Base-by-base conservation (phyloP, 352 stramenopile species). In the Globisporangium iwayamae region DNA sequence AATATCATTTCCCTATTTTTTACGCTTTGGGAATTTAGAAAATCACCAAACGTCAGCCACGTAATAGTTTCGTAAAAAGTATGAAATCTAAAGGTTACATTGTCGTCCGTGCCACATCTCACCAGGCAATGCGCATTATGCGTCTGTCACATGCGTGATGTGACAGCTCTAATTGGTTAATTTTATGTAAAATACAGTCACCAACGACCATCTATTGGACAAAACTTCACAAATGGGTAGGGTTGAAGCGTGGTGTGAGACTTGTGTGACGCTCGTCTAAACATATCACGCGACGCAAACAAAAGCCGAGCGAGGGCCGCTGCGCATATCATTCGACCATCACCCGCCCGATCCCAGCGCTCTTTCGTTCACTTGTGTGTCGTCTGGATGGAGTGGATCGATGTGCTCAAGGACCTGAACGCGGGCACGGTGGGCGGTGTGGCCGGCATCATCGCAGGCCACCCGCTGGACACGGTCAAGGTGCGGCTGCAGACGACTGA, bases 391-490 rank as follows among this genome's bases (percentile, higher is more conserved):
- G 80, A 91, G 67, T 94, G 85, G 85, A 69, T 91, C 58, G 85
- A 92, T 63, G 78, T 94, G 20, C 72, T 74, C 66, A 94, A 91
- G 71, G 85, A 94, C 73, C 73, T 94, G 62, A 91, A 91, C 68
- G 83, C 85, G 39, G 85, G 85, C 62, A 94, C 85, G n/a, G 76
- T 94, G 41, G 85, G 81, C 50, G 85, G 85, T 62, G 81, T 92
- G 38, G 83, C 84, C 2, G 82, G 84, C 56, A 91, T 94, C 68
- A 68, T 91, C 32, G 76, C 83, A 16, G 85, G 87, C 11, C 87
- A 96, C 58, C 87, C 87, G 28, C 75, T 96, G 30, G 87, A 96
- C 74, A 96, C 87, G 25, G 81, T 96, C 65, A 96, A 96, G 67
- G 85, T 94, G 62, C 84, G 87, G 46, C 66, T 94, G 51, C 87